Evolutionary conservation across 1,139 yeast genomes (phyloP), one percentile per base, ranked within the genome.

Genomic region (Candida glucosophila): DNA sequence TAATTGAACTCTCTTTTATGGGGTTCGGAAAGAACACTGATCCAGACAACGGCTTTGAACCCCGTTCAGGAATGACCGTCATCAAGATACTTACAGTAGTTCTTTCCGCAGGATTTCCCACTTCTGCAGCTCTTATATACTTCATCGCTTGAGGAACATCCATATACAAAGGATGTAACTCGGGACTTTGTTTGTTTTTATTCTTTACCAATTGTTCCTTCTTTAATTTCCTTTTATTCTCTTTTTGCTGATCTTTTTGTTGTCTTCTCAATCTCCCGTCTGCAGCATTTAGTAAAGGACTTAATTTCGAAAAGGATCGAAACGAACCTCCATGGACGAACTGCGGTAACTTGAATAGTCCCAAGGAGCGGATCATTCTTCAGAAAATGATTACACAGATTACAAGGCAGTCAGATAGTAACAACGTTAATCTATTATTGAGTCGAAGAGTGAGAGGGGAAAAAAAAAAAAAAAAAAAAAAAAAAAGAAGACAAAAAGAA

Each of bases 91-190:
- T 61, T 22, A 88, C 63, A 19, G 88, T 79, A 16, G 90, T 74
- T 38, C 77, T 75, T 14, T 63, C 55, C 4, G 69, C 58, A 2
- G 90, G 74, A 42, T 81, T 74, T 4, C 97, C 97, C 5, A 85
- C 93, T 51, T 86, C 95, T 4, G 88, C 74, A 0, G 97, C 95
- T 36, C 96, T 67, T 31, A 90, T 49, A 44, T 77, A 86, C 43
- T 79, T 68, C 49, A 86, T 53, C 1, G 96, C 97, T 12, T 59
- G 53, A 8, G 82, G 72, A 8, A 83, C 65, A 23, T 74, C 77
- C 79, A 82, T 75, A 47, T 75, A 79, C 27, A 80, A 58, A 2
- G 86, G 83, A 32, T 67, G 70, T 12, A 48, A 41, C 24, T 50
- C 49, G 2, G 81, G 72, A 2, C 73, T 65, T 31, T 52, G 58